Evolutionary conservation across 169 alveolate genomes (phyloP), one percentile per base, ranked within the genome.

Genomic region (Cystoisospora suis): DNA sequence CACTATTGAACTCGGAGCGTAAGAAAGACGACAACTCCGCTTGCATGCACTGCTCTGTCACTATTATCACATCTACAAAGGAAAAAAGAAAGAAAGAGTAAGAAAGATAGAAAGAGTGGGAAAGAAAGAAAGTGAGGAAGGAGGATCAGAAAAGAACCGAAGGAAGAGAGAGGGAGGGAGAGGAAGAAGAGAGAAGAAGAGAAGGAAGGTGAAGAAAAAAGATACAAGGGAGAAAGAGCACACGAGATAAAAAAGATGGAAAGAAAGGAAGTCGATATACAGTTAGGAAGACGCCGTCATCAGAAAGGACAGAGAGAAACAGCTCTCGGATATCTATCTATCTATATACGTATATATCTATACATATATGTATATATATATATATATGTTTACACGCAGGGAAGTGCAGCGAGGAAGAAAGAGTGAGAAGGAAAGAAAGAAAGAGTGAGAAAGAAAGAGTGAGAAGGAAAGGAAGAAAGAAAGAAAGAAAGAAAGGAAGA

Each of bases 11-110:
- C 85, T 88, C 92, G 77, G 75, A 85, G 23, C 83, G 92, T 56
- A 88, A 46, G 85, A 79, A 88, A 49, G 92, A 81, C 17, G 80
- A 56, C 49, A 88, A 29, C 77, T 88, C 92, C 0, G 88, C 92
- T 59, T 88, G 92, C 38, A 79, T 83, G 34, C 65, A 72, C 47
- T 86, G 87, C 45, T 79, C 89, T 6, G 92, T 88, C 38, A 88
- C 88, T 44, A 88, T 89, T 38, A 88, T 88, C 29, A 79, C 92
- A 59, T 88, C 92, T 88, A 89, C 83, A 9, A 47, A 5, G 38
- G 75, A 5, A 61, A 61, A 61, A 29, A 61, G 34, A 9, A 9
- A 61, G n/a, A n/a, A n/a, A n/a, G n/a, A n/a, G n/a, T n/a, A n/a
- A n/a, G n/a, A n/a, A n/a, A n/a, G n/a, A n/a, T n/a, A n/a, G n/a